These are phyloP conservation scores for Sarocladium oryzae DNA, from an alignment of 2,329 filamentous ascomycete species.

Conservation along the genomic window DNA sequence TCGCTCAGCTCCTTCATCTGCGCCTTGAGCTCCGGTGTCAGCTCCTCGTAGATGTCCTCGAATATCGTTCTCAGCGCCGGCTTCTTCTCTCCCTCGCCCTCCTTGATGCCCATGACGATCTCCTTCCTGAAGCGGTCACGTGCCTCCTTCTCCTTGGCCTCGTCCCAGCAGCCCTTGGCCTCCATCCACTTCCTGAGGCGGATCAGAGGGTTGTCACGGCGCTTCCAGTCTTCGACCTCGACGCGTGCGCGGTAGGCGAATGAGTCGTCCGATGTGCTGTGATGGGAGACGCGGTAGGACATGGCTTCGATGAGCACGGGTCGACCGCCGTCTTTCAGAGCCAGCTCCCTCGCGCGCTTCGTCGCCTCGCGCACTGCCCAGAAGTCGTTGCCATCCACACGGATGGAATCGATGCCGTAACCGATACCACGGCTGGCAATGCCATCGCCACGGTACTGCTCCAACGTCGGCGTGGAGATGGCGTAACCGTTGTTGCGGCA, in stretches of 20 bases:
- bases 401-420: constrained; percentile 90
- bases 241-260: constrained; percentile 92
- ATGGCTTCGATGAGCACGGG: constrained; percentile 90
- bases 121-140: constrained; percentile 63
- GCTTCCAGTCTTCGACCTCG: constrained; percentile 94
- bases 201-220: constrained; percentile 82
- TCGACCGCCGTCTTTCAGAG: constrained; percentile 71
- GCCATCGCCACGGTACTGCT: constrained; percentile 87
- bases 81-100: constrained; percentile 77
- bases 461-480: constrained; percentile 81
- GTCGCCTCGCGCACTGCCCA: constrained; percentile 82
- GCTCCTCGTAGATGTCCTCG: constrained; percentile 79
- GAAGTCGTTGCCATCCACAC: constrained; percentile 91
- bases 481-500: constrained; percentile 92
- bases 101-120: constrained; percentile 75
- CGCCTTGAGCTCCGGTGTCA: constrained; percentile 69
- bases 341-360: constrained; percentile 67
- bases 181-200: constrained; percentile 89
- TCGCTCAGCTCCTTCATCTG: constrained; percentile 68
- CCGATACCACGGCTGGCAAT: constrained; percentile 82
- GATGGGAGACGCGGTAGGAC: constrained; percentile 96
- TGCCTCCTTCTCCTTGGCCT: constrained; percentile 69
- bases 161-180: constrained; percentile 74
- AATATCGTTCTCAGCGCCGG: constrained; percentile 68
- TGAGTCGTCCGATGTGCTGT: constrained; percentile 93